phyloP scores from a whole-genome alignment of 2,329 filamentous ascomycete species.

The Colletotrichum ledebouriae region DNA sequence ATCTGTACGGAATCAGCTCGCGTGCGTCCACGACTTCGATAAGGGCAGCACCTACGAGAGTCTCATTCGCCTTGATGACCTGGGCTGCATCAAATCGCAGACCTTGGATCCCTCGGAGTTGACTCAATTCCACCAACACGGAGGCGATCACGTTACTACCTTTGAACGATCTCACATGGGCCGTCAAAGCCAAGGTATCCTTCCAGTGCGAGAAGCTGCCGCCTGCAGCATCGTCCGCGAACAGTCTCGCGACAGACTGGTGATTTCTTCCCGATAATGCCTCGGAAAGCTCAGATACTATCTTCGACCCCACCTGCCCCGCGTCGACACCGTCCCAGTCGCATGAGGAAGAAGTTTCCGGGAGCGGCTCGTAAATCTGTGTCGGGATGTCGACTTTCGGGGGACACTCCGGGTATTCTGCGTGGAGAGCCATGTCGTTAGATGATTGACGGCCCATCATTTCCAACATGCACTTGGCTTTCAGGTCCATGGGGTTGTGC shows the following conservation, averaged over 20 bases:
- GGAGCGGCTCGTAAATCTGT: constrained; percentile 38
- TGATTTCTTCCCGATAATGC: background rate
- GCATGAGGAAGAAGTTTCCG: background rate
- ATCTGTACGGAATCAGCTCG: background rate
- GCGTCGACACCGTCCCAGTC: constrained; percentile 27
- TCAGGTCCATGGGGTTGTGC: background rate
- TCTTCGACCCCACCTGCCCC: background rate
- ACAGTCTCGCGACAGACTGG: constrained; percentile 1
- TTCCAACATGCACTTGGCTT: background rate
- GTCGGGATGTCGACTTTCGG: constrained; percentile 31
- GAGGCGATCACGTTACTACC: constrained; percentile 4
- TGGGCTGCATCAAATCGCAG: background rate
- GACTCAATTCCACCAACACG: constrained; percentile 4
- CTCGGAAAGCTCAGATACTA: constrained; percentile 4
- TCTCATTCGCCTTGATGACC: constrained; percentile 26
- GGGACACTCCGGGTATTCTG: constrained; percentile 20
- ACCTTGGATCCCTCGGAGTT: background rate
- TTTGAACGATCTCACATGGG: constrained; percentile 39
- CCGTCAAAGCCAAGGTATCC: constrained; percentile 40
- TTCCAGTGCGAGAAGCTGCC: constrained; percentile 23
- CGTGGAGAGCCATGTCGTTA: background rate
- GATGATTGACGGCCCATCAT: background rate
- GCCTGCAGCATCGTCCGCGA: background rate
- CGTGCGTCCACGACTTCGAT: background rate
- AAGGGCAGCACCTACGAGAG: constrained; percentile 22